Evolutionary conservation across 345 rosid genomes (phyloP).

Genomic region (Salix suchowensis): DNA sequence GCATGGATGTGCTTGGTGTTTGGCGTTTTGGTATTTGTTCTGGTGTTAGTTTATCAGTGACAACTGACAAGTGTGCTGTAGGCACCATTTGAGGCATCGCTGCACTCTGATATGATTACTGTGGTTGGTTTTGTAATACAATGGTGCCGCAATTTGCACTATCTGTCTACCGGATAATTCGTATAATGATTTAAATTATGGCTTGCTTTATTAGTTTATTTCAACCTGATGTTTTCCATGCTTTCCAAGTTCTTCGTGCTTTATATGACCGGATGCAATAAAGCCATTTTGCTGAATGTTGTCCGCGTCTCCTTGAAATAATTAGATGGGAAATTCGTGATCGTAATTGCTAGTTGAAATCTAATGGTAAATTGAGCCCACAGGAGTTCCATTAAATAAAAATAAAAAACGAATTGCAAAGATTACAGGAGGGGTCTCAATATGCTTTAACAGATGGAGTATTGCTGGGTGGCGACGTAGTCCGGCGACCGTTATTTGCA

Average conservation of each 20-base stretch:
- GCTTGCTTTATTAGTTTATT: not conserved
- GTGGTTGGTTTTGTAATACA: constrained; percentile 6
- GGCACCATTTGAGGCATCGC: constrained; percentile 8
- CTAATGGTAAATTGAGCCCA: too few species aligned
- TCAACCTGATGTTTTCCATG: not conserved
- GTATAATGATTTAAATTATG: not conserved
- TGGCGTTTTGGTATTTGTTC: not conserved
- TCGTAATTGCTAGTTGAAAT: too few species aligned
- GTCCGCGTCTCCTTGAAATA: too few species aligned
- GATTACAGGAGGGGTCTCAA: not conserved
- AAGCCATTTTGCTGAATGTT: too few species aligned
- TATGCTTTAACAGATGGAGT: constrained; percentile 32
- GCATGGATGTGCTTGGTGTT: not conserved
- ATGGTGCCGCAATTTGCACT: constrained; percentile 1
- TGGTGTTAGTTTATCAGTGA: not conserved
- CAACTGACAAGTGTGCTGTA: not conserved
- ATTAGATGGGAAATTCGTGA: too few species aligned
- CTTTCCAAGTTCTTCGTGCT: not conserved
- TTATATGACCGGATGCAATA: not conserved
- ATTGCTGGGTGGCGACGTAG: constrained; percentile 17
- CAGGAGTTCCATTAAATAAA: too few species aligned
- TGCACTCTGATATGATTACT: not conserved
- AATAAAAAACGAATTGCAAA: too few species aligned
- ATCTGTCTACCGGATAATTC: not conserved
- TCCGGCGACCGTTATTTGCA: constrained; percentile 19